Percentiles rank a stretch among this genome's conserved stretches.
phyloP scores from a whole-genome alignment of 2,329 filamentous ascomycete genomes.

The Fusarium goolgardi region DNA sequence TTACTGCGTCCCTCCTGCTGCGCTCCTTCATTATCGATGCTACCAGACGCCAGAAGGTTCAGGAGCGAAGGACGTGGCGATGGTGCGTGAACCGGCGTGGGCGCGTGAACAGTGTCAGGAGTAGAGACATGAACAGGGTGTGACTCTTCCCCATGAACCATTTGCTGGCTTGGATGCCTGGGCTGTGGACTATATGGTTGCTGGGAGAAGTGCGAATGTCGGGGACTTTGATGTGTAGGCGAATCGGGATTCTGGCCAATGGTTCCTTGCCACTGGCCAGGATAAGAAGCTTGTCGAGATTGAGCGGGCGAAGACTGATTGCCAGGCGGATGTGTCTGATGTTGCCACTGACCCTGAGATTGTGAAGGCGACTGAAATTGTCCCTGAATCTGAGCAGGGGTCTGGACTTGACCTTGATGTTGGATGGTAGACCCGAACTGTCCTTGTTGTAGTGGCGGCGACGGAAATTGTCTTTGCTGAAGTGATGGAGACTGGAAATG shows the following conservation, averaged over 20 bases:
- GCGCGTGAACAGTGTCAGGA: constrained; percentile 27
- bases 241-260: constrained; percentile 45
- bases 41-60: constrained; percentile 26
- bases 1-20: constrained; percentile 3
- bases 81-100: constrained; percentile 27
- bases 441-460: constrained; percentile 6
- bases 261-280: constrained; percentile 54
- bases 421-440: constrained; percentile 12
- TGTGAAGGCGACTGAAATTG: constrained; percentile 28
- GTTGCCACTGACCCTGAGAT: constrained; percentile 30
- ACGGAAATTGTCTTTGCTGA: constrained; percentile 12
- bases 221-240: constrained; percentile 28
- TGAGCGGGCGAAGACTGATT: constrained; percentile 55
- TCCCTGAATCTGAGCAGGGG: constrained; percentile 18
- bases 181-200: constrained; percentile 24
- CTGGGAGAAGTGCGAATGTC: constrained; percentile 21
- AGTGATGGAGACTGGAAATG: constrained; percentile 14
- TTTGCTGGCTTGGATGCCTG: constrained; percentile 15
- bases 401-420: constrained; percentile 10
- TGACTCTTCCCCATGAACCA: constrained; percentile 21
- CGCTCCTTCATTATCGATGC: constrained; percentile 5
- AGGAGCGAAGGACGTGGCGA: constrained; percentile 31
- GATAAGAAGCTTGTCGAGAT: constrained; percentile 53
- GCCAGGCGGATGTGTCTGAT: constrained; percentile 13
- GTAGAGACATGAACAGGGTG: constrained; percentile 31